phyloP scores from a whole-genome alignment of 2,329 filamentous ascomycete species.

The Cercospora zeina region DNA sequence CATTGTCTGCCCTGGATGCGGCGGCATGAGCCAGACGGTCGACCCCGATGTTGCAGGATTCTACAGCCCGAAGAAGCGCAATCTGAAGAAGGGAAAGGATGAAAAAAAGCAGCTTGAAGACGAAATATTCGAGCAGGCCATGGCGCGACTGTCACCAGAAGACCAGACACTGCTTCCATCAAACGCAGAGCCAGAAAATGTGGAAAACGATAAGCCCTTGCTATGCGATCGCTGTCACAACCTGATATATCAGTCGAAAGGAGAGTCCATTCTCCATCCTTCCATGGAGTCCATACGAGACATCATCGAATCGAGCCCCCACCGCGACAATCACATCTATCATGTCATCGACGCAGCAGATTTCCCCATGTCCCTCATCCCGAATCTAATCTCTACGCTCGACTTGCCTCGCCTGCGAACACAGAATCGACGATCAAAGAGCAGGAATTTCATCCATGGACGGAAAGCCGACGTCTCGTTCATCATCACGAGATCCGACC shows the following conservation, averaged over 20 bases:
- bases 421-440: constrained; percentile 73
- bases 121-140: constrained; percentile 40
- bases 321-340: constrained; percentile 91
- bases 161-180: not conserved
- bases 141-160: constrained; percentile 24
- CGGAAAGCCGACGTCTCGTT: constrained; percentile 80
- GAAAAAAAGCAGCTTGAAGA: constrained; percentile 39
- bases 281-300: constrained; percentile 76
- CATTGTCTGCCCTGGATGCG: constrained; percentile 60
- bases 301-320: constrained; percentile 83
- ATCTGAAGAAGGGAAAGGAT: constrained; percentile 28
- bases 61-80: constrained; percentile 54
- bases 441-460: constrained; percentile 64
- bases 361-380: constrained; percentile 90
- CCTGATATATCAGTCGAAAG: constrained; percentile 72
- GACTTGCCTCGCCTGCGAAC: constrained; percentile 72
- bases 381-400: constrained; percentile 69
- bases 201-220: constrained; percentile 18
- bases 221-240: constrained; percentile 86
- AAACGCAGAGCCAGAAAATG: not conserved
- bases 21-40: constrained; percentile 60
- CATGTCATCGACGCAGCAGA: constrained; percentile 94
- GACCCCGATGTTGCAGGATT: constrained; percentile 58
- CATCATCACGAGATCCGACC: constrained; percentile 83
- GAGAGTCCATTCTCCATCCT: constrained; percentile 74